Evolutionary conservation across 148 eudicot species (phyloP).

Genomic region (Cornus florida): DNA sequence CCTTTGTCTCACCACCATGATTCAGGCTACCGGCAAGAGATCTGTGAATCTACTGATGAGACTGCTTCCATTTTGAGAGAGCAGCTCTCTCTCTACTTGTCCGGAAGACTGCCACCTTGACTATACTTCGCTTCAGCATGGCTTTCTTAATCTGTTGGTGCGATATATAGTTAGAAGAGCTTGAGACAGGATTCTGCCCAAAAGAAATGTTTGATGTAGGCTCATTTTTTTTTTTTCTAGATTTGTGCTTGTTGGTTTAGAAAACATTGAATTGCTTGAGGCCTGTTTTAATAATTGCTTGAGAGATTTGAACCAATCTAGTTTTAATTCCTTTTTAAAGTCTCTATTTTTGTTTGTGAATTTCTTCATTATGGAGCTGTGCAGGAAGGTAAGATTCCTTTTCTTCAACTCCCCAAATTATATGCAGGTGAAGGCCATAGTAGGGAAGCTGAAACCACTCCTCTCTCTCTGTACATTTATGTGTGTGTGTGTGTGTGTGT

Average conservation of each 20-base stretch:
- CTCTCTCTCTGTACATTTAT: no score
- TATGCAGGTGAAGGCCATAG: no score
- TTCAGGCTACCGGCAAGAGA: slow-evolving; percentile 51
- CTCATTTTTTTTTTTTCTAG: not conserved
- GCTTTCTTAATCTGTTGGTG: not conserved
- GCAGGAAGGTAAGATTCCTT: no score
- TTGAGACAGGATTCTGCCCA: not conserved
- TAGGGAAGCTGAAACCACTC: no score
- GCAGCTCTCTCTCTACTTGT: slow-evolving; percentile 48
- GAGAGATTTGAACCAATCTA: not conserved
- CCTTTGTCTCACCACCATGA: slow-evolving; percentile 55
- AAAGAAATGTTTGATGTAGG: not conserved
- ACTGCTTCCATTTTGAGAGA: slow-evolving; percentile 52
- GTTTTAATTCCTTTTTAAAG: not conserved
- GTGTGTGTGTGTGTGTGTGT: no score
- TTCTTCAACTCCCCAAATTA: no score
- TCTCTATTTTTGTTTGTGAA: no score
- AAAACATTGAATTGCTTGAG: not conserved
- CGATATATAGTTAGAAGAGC: slow-evolving; percentile 1
- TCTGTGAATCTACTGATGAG: slow-evolving; percentile 56
- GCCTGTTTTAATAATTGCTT: not conserved
- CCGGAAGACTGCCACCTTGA: slow-evolving; percentile 31
- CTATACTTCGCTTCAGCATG: no score
- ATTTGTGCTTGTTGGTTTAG: not conserved
- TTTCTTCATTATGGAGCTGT: no score